phyloP scores from a whole-genome alignment of 2,329 filamentous ascomycete genomes.

The Microsporum ferrugineum region DNA sequence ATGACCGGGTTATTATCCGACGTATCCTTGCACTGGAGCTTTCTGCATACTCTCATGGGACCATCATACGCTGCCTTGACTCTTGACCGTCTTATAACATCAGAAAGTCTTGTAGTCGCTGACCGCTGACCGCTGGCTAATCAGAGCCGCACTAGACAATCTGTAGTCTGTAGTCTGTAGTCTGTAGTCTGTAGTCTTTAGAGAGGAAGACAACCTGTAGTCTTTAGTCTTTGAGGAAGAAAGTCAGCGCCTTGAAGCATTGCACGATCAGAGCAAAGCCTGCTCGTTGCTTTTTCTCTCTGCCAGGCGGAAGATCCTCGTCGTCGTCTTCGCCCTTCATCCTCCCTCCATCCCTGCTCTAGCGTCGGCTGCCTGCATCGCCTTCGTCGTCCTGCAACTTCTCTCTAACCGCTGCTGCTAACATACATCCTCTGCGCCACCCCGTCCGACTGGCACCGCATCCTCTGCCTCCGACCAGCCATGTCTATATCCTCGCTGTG shows the following conservation, averaged over 20 bases:
- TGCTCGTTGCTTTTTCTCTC: neutral
- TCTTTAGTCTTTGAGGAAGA: too few species aligned
- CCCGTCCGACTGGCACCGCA: neutral
- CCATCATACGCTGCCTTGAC: neutral
- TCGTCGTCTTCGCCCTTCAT: neutral
- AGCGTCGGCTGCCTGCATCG: slow-evolving; percentile 3
- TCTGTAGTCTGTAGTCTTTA: neutral
- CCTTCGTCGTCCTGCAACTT: neutral
- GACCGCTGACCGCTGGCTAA: neutral
- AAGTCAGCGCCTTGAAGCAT: neutral
- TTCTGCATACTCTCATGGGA: neutral
- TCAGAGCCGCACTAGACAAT: neutral
- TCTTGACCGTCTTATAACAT: neutral
- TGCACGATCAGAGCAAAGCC: neutral
- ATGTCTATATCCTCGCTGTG: slow-evolving; percentile 1
- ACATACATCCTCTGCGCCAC: neutral
- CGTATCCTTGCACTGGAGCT: neutral
- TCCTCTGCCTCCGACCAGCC: neutral
- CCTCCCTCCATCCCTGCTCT: neutral
- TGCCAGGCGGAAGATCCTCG: neutral
- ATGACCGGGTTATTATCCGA: slow-evolving; percentile 2
- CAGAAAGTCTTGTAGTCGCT: neutral
- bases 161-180: neutral
- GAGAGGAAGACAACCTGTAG: too few species aligned
- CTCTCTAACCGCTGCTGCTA: neutral